phyloP scores from a whole-genome alignment of 768 basidiomycete genomes.

The Galerina sulciceps region DNA sequence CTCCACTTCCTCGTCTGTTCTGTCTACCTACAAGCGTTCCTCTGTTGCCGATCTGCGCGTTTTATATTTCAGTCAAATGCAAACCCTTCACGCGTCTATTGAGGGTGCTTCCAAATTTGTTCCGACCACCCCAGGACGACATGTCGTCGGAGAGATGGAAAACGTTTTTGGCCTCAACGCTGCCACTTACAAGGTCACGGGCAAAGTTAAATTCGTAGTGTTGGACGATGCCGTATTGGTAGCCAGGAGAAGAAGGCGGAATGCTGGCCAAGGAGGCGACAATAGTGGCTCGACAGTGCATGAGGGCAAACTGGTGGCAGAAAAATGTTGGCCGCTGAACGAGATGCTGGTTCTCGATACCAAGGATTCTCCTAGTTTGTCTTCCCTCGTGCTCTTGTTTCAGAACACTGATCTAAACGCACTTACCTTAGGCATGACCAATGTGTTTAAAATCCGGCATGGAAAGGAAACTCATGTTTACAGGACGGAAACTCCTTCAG shows the following conservation, averaged over 20 bases:
- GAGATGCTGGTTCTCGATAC: slow-evolving; percentile 97
- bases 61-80: slow-evolving; percentile 94
- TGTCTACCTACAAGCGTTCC: slow-evolving; percentile 67
- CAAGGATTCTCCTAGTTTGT: slow-evolving; percentile 89
- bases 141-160: slow-evolving; percentile 86
- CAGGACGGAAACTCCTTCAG: slow-evolving; percentile 76
- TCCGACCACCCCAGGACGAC: slow-evolving; percentile 88
- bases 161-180: slow-evolving; percentile 85
- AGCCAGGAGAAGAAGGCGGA: slow-evolving; percentile 73
- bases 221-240: slow-evolving; percentile 92
- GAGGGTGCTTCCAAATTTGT: slow-evolving; percentile 96
- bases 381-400: neutral
- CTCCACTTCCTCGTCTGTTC: slow-evolving; percentile 51
- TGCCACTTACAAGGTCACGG: slow-evolving; percentile 92
- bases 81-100: slow-evolving; percentile 84
- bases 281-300: slow-evolving; percentile 47
- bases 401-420: slow-evolving; percentile 3
- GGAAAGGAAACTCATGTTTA: slow-evolving; percentile 96
- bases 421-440: slow-evolving; percentile 68
- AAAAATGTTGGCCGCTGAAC: slow-evolving; percentile 89
- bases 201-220: slow-evolving; percentile 86
- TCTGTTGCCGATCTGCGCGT: slow-evolving; percentile 95
- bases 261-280: slow-evolving; percentile 47
- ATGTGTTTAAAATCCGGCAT: slow-evolving; percentile 94
- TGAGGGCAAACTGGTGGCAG: slow-evolving; percentile 86